Evolutionary conservation across 1,284 basidiomycete species (phyloP).

Genomic region (Sanguinoderma infundibulare): DNA sequence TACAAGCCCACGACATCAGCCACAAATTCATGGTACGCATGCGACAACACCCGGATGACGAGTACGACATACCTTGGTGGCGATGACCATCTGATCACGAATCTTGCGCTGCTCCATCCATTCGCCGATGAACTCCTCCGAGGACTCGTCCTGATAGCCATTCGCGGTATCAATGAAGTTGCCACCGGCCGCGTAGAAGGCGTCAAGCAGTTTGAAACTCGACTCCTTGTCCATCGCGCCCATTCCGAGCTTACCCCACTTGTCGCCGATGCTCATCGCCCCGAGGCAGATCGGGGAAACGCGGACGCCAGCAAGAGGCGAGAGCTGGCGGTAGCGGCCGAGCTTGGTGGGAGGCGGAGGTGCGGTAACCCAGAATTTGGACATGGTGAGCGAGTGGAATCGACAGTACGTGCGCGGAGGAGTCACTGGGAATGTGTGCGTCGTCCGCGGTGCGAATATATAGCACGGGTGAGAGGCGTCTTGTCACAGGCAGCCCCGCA

Average conservation of each 20-base stretch:
- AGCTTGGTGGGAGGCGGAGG: conserved; percentile 23
- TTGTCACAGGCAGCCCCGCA: no score
- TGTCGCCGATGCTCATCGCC: conserved; percentile 55
- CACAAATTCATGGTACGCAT: not conserved
- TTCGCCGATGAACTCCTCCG: conserved; percentile 44
- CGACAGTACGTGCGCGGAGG: not conserved
- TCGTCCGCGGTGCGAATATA: no score
- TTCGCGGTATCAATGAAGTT: conserved; percentile 41
- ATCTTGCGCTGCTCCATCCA: conserved; percentile 47
- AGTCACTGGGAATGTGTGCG: not conserved
- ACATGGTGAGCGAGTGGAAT: not conserved
- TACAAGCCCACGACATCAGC: not conserved
- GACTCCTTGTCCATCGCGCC: conserved; percentile 44
- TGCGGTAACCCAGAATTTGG: conserved; percentile 20
- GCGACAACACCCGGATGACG: not conserved
- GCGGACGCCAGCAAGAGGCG: conserved; percentile 33
- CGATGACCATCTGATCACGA: conserved; percentile 49
- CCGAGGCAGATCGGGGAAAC: conserved; percentile 57
- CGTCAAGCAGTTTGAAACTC: conserved; percentile 41
- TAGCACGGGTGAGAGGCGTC: not conserved
- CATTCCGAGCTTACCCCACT: conserved; percentile 43
- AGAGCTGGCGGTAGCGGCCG: conserved; percentile 28
- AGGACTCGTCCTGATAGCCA: conserved; percentile 38
- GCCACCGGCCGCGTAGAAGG: conserved; percentile 36
- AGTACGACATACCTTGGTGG: conserved; percentile 39